Evolutionary conservation across 306 rosid genomes (phyloP).

Genomic region (Rosa lucieae): DNA sequence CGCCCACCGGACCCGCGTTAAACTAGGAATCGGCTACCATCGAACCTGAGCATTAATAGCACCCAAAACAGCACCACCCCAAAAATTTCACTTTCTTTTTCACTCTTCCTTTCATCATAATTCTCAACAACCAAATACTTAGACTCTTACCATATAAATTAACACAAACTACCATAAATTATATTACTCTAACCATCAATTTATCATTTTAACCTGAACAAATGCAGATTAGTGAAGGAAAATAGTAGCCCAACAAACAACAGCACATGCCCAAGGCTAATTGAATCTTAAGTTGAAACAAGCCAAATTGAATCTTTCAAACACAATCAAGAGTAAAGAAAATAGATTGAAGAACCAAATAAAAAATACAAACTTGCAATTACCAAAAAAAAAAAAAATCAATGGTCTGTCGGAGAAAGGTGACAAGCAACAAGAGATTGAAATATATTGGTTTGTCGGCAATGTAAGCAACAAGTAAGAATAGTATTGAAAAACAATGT

Average conservation of each 20-base stretch:
- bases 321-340: not conserved
- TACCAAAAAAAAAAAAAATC: not conserved
- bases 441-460: not conserved
- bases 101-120: not conserved
- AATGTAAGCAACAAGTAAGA: not conserved
- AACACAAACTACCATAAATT: not conserved
- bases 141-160: not conserved
- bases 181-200: not conserved
- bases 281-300: not conserved
- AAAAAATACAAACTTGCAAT: slow-evolving; percentile 90
- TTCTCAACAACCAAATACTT: not conserved
- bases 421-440: not conserved
- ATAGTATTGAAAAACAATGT: not conserved
- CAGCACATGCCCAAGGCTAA: not conserved
- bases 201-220: not conserved
- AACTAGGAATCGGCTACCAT: too few species aligned
- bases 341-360: slow-evolving; percentile 90
- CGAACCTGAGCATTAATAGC: too few species aligned
- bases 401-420: not conserved
- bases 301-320: not conserved
- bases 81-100: not conserved
- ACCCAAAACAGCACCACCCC: not conserved
- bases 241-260: not conserved
- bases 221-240: too few species aligned
- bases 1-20: too few species aligned